Conservation (phyloP, 1,284 basidiomycete genomes). For the Bjerkandera adusta region DNA sequence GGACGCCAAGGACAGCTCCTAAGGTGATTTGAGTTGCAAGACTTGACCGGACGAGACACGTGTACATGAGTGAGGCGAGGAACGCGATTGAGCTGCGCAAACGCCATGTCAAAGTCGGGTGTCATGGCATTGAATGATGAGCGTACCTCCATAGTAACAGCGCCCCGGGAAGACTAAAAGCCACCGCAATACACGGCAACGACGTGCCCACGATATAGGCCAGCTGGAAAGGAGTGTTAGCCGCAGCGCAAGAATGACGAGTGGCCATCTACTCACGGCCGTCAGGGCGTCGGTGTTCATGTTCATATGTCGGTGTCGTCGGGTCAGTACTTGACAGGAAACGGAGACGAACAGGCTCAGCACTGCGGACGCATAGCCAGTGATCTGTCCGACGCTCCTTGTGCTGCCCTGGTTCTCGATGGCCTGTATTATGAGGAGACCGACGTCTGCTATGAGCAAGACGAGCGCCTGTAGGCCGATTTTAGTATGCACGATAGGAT, state of each 20-base stretch:
- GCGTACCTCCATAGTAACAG: conserved; percentile 30
- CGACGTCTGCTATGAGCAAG: conserved; percentile 40
- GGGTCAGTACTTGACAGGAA: conserved; percentile 21
- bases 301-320: conserved; percentile 18
- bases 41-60: conserved; percentile 17
- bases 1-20: conserved; percentile 2
- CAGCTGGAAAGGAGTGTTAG: neutral
- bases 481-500: neutral
- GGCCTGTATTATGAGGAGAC: conserved; percentile 36
- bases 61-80: conserved; percentile 17
- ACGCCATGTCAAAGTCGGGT: neutral
- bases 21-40: conserved; percentile 9
- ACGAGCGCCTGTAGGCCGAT: conserved; percentile 11
- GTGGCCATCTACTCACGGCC: conserved; percentile 4
- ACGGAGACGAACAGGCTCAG: conserved; percentile 27
- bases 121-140: neutral
- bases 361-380: conserved; percentile 27
- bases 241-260: no score
- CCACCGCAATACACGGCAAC: conserved; percentile 10
- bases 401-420: conserved; percentile 20
- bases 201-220: neutral
- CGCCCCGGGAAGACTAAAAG: conserved; percentile 21
- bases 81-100: conserved; percentile 20
- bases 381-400: conserved; percentile 23
- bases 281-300: neutral